Percentiles rank a stretch among this genome's conserved stretches.
Evolutionary conservation across 768 basidiomycete genomes (phyloP).

Genomic region (Naematelia aurantialba): DNA sequence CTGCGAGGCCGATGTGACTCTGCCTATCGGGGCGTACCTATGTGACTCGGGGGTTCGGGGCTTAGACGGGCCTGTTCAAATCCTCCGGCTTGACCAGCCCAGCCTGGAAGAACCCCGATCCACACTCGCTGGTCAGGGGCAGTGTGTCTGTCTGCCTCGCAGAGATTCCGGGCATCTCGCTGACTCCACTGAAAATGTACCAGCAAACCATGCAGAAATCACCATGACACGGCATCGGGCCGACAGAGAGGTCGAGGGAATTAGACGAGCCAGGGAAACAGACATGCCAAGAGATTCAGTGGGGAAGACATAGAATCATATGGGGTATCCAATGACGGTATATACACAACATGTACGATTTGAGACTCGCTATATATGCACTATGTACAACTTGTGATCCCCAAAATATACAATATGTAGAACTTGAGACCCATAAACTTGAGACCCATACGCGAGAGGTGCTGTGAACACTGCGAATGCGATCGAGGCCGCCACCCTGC

Average conservation of each 20-base stretch:
- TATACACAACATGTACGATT: background rate
- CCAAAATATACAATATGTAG: too few species aligned
- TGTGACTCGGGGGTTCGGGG: too few species aligned
- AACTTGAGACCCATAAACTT: too few species aligned
- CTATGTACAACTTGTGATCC: background rate
- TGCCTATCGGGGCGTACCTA: too few species aligned
- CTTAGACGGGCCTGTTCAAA: background rate
- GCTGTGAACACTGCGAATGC: too few species aligned
- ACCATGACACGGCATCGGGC: background rate
- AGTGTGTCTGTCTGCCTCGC: background rate
- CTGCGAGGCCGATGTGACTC: too few species aligned
- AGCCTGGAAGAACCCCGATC: background rate
- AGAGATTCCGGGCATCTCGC: background rate
- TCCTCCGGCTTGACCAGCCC: background rate
- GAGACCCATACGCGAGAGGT: too few species aligned
- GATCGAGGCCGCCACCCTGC: too few species aligned
- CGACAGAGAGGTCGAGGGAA: too few species aligned
- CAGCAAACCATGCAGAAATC: background rate
- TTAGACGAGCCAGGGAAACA: too few species aligned
- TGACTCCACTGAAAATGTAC: background rate
- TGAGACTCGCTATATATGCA: too few species aligned
- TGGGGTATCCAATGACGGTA: background rate
- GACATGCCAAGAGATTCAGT: background rate
- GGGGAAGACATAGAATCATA: background rate
- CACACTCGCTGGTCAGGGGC: background rate